phyloP scores from a whole-genome alignment of 768 basidiomycete species.

The Lentinus tigrinus region DNA sequence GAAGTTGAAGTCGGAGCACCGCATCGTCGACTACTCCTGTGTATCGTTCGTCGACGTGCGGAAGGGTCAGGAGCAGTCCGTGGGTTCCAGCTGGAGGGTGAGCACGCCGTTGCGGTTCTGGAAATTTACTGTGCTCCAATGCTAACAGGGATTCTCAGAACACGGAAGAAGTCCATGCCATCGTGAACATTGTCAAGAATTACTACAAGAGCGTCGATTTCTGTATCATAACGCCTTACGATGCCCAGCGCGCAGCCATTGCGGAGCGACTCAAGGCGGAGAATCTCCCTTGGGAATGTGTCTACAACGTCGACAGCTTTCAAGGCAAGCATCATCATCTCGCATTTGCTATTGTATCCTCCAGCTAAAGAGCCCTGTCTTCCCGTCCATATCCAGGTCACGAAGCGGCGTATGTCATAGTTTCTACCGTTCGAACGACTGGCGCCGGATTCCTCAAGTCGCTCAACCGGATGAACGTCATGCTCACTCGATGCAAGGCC shows the following conservation, averaged over 20 bases:
- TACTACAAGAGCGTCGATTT: slow-evolving; percentile 41
- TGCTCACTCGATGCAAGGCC: slow-evolving; percentile 42
- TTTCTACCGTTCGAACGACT: slow-evolving; percentile 50
- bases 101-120: no score
- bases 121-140: no score
- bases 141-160: slow-evolving; percentile 33
- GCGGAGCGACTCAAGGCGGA: slow-evolving; percentile 34
- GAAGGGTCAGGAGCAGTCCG: slow-evolving; percentile 36
- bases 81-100: slow-evolving; percentile 48
- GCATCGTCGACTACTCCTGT: slow-evolving; percentile 33
- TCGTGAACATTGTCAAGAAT: slow-evolving; percentile 41
- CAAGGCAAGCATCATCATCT: slow-evolving; percentile 37
- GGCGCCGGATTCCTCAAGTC: slow-evolving; percentile 46
- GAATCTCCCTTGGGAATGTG: slow-evolving; percentile 35
- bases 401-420: slow-evolving; percentile 47
- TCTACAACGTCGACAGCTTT: slow-evolving; percentile 57
- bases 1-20: slow-evolving; percentile 40
- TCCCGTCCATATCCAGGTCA: slow-evolving; percentile 38
- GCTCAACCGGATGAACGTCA: slow-evolving; percentile 49
- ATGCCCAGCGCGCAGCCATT: slow-evolving; percentile 48
- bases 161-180: slow-evolving; percentile 35
- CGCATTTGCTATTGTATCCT: neutral
- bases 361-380: neutral
- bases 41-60: slow-evolving; percentile 45
- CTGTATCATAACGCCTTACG: slow-evolving; percentile 54